phyloP scores from a whole-genome alignment of 768 basidiomycete genomes.

The Grammothele lineata region DNA sequence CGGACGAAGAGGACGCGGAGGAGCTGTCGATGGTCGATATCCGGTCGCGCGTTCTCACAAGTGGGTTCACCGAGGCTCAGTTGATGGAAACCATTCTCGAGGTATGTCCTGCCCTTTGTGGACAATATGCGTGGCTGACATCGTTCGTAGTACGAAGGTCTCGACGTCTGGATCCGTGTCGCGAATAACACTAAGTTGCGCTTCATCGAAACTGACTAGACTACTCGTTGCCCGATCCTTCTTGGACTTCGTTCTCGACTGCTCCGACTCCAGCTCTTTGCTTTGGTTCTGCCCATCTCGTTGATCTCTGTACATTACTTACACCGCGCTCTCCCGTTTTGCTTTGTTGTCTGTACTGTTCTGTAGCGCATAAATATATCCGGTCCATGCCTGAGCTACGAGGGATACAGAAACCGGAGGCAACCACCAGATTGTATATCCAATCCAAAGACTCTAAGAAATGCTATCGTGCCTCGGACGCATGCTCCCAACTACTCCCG shows the following conservation, averaged over 20 bases:
- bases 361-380: slow-evolving; percentile 24
- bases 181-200: slow-evolving; percentile 80
- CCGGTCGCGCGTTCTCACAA: slow-evolving; percentile 76
- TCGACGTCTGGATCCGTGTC: slow-evolving; percentile 78
- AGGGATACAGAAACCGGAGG: slow-evolving; percentile 15
- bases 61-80: slow-evolving; percentile 89
- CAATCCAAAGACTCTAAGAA: slow-evolving; percentile 7
- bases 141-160: slow-evolving; percentile 71
- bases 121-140: slow-evolving; percentile 9
- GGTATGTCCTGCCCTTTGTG: slow-evolving; percentile 41
- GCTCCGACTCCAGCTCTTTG: neutral
- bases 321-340: too few relatives aligned
- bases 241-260: too few relatives aligned
- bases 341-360: slow-evolving; percentile 20
- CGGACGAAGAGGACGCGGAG: slow-evolving; percentile 47
- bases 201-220: slow-evolving; percentile 39
- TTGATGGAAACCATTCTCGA: slow-evolving; percentile 80
- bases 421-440: neutral
- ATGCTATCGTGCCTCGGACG: slow-evolving; percentile 36
- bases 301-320: too few relatives aligned
- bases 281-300: too few relatives aligned
- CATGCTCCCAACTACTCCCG: slow-evolving; percentile 70
- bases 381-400: slow-evolving; percentile 7
- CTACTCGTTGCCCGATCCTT: neutral
- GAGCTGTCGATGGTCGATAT: slow-evolving; percentile 86